A percentile compares a stretch with the other conserved stretches of the same genome.
These are phyloP conservation scores for Poterioochromonas sp. DNA, from an alignment of 352 stramenopile genomes.

Conservation along the genomic window DNA sequence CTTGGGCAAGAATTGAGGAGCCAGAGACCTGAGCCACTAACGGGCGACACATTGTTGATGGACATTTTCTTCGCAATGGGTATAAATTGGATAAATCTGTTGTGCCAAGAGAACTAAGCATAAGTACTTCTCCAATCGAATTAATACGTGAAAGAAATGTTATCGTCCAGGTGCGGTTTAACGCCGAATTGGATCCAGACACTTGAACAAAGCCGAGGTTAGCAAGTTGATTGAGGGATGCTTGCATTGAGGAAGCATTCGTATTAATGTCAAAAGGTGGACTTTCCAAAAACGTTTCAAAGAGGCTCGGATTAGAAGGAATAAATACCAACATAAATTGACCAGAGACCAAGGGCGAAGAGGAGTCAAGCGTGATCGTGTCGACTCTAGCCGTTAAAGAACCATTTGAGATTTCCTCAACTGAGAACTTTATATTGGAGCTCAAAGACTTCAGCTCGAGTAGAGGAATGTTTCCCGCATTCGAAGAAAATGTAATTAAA, in stretches of 20 bases:
- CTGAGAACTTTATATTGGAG: conserved; percentile 14
- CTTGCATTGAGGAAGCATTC: conserved; percentile 11
- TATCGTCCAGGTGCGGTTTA: conserved; percentile 10
- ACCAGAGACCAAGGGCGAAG: conserved; percentile 7
- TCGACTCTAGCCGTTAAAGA: conserved; percentile 11
- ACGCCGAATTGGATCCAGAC: conserved; percentile 8
- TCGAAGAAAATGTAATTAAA: conserved; percentile 18
- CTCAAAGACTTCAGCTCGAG: conserved; percentile 10
- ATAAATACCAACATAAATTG: conserved; percentile 18
- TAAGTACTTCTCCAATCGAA: conserved; percentile 14
- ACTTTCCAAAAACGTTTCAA: conserved; percentile 15
- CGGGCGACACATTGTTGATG: conserved; percentile 8
- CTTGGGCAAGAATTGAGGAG: conserved; percentile 10
- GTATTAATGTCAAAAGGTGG: conserved; percentile 14
- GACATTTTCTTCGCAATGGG: conserved; percentile 11
- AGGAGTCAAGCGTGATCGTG: conserved; percentile 8
- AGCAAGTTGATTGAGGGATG: conserved; percentile 11
- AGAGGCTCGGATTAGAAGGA: conserved; percentile 10
- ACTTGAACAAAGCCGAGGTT: conserved; percentile 11
- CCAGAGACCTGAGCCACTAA: conserved; percentile 8
- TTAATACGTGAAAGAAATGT: conserved; percentile 17
- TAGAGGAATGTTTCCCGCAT: conserved; percentile 11
- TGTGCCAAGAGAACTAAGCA: conserved; percentile 11
- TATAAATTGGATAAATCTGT: conserved; percentile 18
- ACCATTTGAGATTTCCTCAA: conserved; percentile 14